Conservation (phyloP, 257 asterid genomes). For the Asclepias syriaca region DNA sequence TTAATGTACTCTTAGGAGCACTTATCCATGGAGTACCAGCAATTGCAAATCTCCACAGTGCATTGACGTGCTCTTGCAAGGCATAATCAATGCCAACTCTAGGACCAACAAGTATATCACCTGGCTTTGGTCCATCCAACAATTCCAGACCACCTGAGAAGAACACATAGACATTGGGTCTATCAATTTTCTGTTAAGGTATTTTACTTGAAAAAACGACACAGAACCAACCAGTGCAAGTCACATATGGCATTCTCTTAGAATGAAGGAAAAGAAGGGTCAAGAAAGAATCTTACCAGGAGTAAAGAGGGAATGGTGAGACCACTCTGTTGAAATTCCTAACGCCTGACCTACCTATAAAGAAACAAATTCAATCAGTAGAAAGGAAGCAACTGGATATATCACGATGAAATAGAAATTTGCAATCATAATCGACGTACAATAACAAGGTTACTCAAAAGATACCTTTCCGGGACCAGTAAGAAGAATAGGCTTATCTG, state of each 20-base stretch:
- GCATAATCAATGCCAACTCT: slow-evolving; percentile 90
- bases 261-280: background rate
- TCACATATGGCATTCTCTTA: background rate
- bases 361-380: slow-evolving; percentile 8
- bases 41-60: slow-evolving; percentile 87
- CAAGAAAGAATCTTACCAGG: slow-evolving; percentile 44
- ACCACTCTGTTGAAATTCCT: slow-evolving; percentile 90
- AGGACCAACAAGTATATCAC: slow-evolving; percentile 68
- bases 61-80: slow-evolving; percentile 63
- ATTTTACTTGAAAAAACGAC: background rate
- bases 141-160: slow-evolving; percentile 84
- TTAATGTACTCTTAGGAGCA: slow-evolving; percentile 77
- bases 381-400: background rate
- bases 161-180: background rate
- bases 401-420: background rate
- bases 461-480: slow-evolving; percentile 92
- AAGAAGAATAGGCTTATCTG: slow-evolving; percentile 85
- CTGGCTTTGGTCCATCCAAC: slow-evolving; percentile 79
- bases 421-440: background rate
- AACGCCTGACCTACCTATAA: slow-evolving; percentile 86
- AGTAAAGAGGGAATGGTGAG: slow-evolving; percentile 69
- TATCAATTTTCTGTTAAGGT: background rate
- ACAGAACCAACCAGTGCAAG: background rate
- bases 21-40: slow-evolving; percentile 83
- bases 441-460: background rate